phyloP scores from a whole-genome alignment of 495 filamentous ascomycete genomes.

The Aspergillus affinis region DNA sequence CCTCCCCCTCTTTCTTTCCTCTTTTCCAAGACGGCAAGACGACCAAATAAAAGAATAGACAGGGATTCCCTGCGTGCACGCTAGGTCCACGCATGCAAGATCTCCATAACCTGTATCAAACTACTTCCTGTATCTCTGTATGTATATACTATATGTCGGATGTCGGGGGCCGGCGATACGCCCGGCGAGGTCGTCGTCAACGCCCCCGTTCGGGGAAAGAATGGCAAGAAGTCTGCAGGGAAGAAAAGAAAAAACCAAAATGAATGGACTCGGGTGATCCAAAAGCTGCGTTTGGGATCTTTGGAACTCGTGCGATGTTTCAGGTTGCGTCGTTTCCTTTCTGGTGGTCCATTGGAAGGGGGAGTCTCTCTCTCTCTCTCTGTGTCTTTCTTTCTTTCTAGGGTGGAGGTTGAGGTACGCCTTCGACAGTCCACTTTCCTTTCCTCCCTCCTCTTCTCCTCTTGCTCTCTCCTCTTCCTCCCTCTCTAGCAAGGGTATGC shows the following conservation, averaged over 20 bases:
- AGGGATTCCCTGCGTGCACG: constrained; percentile 14
- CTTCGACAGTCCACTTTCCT: neutral
- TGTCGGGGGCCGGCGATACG: neutral
- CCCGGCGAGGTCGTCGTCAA: neutral
- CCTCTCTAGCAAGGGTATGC: neutral
- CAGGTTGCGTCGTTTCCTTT: neutral
- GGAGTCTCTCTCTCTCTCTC: neutral
- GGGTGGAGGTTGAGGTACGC: neutral
- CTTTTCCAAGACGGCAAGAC: neutral
- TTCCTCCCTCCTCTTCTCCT: too few relatives aligned
- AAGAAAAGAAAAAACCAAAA: neutral
- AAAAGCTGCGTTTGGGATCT: neutral
- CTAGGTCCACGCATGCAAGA: constrained; percentile 11
- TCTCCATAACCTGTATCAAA: neutral
- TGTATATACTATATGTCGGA: neutral
- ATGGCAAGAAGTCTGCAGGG: neutral
- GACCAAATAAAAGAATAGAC: neutral
- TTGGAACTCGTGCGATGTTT: neutral
- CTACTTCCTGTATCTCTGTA: neutral
- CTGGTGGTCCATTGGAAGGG: neutral
- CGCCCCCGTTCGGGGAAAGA: neutral
- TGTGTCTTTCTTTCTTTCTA: neutral
- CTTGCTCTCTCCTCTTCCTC: too few relatives aligned
- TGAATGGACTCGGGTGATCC: neutral
- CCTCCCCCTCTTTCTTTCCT: neutral